Percentiles rank a stretch among this genome's conserved stretches.
Conservation (phyloP, 345 rosid genomes). For the Hevea brasiliensis region DNA sequence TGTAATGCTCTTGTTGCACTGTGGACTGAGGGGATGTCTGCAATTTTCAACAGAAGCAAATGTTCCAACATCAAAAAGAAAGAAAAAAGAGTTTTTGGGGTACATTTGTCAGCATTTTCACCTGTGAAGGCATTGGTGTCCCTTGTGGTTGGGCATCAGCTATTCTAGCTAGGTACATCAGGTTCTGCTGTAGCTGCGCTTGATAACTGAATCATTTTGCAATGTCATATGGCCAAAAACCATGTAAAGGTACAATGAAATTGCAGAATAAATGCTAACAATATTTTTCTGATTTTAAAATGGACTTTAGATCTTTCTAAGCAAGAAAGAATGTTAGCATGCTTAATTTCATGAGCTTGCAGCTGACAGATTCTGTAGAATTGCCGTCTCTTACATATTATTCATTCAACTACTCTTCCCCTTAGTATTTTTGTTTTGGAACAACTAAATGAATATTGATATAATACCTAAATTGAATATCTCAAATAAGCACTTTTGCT, state of each 20-base stretch:
- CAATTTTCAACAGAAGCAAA: slow-evolving; percentile 6
- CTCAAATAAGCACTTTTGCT: neutral
- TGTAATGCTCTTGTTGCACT: slow-evolving; percentile 30
- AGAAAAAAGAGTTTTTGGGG: neutral
- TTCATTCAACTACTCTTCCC: neutral
- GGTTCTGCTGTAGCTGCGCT: slow-evolving; percentile 41
- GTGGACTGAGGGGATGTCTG: slow-evolving; percentile 18
- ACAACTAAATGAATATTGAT: neutral
- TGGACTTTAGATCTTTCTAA: neutral
- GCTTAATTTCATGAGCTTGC: neutral
- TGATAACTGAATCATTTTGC: slow-evolving; percentile 34
- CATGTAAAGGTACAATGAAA: neutral
- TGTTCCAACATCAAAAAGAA: too few relatives aligned
- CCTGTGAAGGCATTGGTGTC: slow-evolving; percentile 28
- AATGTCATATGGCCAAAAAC: neutral
- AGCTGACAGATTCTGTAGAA: neutral
- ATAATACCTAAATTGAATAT: neutral
- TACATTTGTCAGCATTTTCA: neutral
- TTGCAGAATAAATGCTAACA: neutral
- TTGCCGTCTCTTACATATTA: neutral
- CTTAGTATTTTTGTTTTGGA: too few relatives aligned
- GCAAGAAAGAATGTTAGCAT: too few relatives aligned
- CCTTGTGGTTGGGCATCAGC: slow-evolving; percentile 41
- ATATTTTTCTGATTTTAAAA: neutral
- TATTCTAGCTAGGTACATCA: slow-evolving; percentile 38